These are phyloP conservation scores for Podaxis sp. DNA, from an alignment of 768 basidiomycete genomes.

Conservation along the genomic window DNA sequence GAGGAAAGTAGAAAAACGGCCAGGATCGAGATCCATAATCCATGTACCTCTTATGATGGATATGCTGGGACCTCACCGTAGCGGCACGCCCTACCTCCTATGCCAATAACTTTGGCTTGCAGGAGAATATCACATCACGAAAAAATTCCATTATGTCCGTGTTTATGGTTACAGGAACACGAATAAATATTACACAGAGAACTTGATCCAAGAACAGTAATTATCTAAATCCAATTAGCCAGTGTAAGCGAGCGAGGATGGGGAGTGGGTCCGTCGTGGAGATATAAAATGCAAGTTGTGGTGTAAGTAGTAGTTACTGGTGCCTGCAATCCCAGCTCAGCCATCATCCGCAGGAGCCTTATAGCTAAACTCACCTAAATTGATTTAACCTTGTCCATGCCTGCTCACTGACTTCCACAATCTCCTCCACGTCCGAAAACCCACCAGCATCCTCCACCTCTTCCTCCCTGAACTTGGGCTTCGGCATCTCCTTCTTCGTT, in stretches of 20 bases:
- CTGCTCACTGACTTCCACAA: slow-evolving; percentile 10
- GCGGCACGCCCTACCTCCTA: too few relatives aligned
- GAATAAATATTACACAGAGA: not conserved
- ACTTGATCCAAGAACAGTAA: not conserved
- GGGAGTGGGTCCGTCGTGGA: not conserved
- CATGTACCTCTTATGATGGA: too few relatives aligned
- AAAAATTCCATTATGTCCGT: not conserved
- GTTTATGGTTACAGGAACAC: not conserved
- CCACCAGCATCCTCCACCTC: not conserved
- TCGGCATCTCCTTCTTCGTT: not conserved
- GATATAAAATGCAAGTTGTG: not conserved
- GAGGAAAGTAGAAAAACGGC: too few relatives aligned
- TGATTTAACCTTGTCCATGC: slow-evolving; percentile 13
- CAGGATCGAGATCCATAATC: too few relatives aligned
- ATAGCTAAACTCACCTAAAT: slow-evolving; percentile 17
- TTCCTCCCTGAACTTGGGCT: not conserved
- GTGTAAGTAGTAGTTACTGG: not conserved
- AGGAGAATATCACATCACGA: too few relatives aligned
- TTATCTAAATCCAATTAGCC: not conserved
- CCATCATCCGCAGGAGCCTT: not conserved
- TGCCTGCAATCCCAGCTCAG: not conserved
- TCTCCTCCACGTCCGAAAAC: slow-evolving; percentile 12
- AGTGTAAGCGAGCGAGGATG: not conserved
- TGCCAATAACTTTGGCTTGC: too few relatives aligned
- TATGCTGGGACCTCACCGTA: too few relatives aligned